phyloP scores from a whole-genome alignment of 1,139 yeast genomes.

The Candida sp. region DNA sequence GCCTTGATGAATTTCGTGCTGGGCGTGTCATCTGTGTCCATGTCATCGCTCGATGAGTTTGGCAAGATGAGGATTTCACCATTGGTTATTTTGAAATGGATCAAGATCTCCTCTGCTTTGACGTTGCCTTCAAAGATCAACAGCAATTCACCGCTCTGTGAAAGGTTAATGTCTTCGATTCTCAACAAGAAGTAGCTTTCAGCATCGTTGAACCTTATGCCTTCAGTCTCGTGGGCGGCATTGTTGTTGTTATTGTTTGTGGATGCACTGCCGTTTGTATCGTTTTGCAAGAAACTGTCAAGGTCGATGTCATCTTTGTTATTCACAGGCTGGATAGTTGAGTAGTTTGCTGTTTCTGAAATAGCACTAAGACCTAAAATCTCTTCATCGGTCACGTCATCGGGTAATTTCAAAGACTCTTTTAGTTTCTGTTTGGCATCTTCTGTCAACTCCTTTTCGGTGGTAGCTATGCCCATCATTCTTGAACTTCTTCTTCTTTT shows the following conservation, averaged over 20 bases:
- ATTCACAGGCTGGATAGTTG: slow-evolving; percentile 23
- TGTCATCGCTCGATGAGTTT: slow-evolving; percentile 9
- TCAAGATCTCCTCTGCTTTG: slow-evolving; percentile 16
- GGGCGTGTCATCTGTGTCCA: slow-evolving; percentile 23
- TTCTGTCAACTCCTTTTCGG: slow-evolving; percentile 18
- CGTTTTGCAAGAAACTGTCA: slow-evolving; percentile 24
- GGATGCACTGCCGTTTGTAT: neutral
- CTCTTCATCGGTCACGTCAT: slow-evolving; percentile 46
- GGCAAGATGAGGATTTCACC: slow-evolving; percentile 24
- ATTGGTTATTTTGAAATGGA: slow-evolving; percentile 31
- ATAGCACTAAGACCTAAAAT: slow-evolving; percentile 39
- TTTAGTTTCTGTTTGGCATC: slow-evolving; percentile 35
- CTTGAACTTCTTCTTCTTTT: slow-evolving; percentile 14
- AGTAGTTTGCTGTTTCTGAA: slow-evolving; percentile 20
- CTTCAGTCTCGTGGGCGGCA: slow-evolving; percentile 1
- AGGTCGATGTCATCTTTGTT: slow-evolving; percentile 21
- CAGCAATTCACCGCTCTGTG: slow-evolving; percentile 24
- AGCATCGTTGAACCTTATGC: slow-evolving; percentile 12
- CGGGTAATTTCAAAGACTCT: slow-evolving; percentile 39
- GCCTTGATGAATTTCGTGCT: slow-evolving; percentile 24
- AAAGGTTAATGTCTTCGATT: slow-evolving; percentile 26
- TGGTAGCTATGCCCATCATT: slow-evolving; percentile 5
- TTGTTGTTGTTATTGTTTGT: neutral
- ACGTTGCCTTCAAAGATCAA: slow-evolving; percentile 26
- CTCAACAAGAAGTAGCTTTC: slow-evolving; percentile 22